Conservation (phyloP, 148 eudicot species). For the Camellia sinensis region DNA sequence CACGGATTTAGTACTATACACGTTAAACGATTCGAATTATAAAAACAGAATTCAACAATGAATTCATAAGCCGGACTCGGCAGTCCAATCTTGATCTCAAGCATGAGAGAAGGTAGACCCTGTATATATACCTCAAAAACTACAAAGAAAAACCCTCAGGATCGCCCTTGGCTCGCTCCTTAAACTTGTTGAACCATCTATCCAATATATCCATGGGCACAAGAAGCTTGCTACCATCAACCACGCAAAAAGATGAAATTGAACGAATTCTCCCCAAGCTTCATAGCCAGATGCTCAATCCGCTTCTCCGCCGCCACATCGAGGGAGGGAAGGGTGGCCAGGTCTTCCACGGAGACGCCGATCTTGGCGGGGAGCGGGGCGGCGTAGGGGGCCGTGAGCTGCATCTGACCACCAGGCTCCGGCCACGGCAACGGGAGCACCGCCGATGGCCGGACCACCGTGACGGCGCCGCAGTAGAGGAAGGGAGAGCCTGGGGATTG, state of each 20-base stretch:
- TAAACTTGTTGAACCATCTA: conserved; percentile 96
- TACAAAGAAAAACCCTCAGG: conserved; percentile 87
- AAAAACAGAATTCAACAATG: too few relatives aligned
- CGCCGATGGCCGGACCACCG: conserved; percentile 83
- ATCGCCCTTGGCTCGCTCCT: conserved; percentile 86
- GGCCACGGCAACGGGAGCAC: conserved; percentile 85
- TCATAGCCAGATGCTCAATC: conserved; percentile 77
- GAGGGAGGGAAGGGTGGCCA: conserved; percentile 60
- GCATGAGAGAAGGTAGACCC: too few relatives aligned
- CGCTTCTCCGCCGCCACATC: conserved; percentile 76
- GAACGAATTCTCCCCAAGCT: conserved; percentile 89
- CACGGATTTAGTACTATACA: too few relatives aligned
- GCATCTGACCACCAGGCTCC: conserved; percentile 60
- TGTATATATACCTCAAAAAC: conserved; percentile 20
- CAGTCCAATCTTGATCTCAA: too few relatives aligned
- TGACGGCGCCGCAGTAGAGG: conserved; percentile 87
- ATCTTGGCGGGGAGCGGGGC: conserved; percentile 76
- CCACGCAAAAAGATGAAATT: conserved; percentile 94
- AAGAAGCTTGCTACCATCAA: conserved; percentile 76
- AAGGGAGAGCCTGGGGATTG: conserved; percentile 92
- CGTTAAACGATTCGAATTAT: too few relatives aligned
- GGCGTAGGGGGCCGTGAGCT: conserved; percentile 54
- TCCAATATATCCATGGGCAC: conserved; percentile 95
- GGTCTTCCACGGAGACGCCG: conserved; percentile 85
- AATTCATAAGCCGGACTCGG: too few relatives aligned